These are phyloP conservation scores for Medakamo hakoo DNA, from an alignment of 139 green algal species.

Conservation along the genomic window DNA sequence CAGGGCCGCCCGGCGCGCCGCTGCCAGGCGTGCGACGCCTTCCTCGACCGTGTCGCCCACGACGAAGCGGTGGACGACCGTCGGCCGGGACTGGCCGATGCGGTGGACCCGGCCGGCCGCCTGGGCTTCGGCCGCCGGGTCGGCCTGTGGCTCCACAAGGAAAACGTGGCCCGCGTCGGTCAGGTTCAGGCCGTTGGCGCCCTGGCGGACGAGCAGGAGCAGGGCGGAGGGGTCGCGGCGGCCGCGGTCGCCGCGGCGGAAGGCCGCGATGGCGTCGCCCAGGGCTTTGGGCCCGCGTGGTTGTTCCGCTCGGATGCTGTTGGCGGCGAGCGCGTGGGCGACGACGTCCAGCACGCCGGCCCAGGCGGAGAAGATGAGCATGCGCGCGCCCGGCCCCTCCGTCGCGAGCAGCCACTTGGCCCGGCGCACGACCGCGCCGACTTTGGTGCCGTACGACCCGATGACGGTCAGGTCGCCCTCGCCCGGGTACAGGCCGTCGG, in stretches of 20 bases:
- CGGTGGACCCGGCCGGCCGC: constrained; percentile 44
- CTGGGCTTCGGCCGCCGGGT: constrained; percentile 35
- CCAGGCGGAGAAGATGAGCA: constrained; percentile 75
- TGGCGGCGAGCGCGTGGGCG: constrained; percentile 30
- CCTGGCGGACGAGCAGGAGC: constrained; percentile 58
- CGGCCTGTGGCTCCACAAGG: constrained; percentile 52
- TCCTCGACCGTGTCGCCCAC: constrained; percentile 59
- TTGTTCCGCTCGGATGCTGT: constrained; percentile 28
- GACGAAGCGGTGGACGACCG: constrained; percentile 60
- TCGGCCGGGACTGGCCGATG: constrained; percentile 47
- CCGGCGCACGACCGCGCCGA: constrained; percentile 59
- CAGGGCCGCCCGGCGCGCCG: constrained; percentile 33
- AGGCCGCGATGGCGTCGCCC: neutral
- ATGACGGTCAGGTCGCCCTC: constrained; percentile 26
- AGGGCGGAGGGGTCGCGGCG: constrained; percentile 26
- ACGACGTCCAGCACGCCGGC: constrained; percentile 63
- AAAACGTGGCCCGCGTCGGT: constrained; percentile 73
- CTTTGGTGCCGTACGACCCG: constrained; percentile 66
- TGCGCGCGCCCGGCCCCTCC: constrained; percentile 9
- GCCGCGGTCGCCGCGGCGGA: neutral
- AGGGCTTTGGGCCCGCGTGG: constrained; percentile 13
- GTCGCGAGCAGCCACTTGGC: constrained; percentile 28
- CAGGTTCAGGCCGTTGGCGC: constrained; percentile 59
- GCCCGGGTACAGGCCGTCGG: constrained; percentile 1
- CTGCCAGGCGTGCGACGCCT: constrained; percentile 38